These are phyloP conservation scores for Candida easanensis DNA, from an alignment of 805 yeast genomes.

Conservation along the genomic window DNA sequence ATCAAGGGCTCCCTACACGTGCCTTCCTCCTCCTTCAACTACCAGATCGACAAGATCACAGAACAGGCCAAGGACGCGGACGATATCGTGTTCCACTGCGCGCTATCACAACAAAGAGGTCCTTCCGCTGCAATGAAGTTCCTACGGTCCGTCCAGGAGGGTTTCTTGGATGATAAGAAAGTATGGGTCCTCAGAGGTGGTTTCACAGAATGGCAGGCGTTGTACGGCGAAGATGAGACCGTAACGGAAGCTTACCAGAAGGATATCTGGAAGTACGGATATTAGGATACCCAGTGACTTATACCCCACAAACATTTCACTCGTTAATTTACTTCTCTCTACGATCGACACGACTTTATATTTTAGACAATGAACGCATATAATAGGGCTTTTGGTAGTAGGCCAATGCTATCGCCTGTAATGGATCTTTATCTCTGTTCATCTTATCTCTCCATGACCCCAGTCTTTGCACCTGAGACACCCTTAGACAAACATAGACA, in stretches of 20 bases:
- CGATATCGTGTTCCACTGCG: slow-evolving; percentile 85
- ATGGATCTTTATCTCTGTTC: too few relatives aligned
- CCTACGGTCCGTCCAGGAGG: slow-evolving; percentile 30
- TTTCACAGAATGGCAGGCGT: slow-evolving; percentile 76
- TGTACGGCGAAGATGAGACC: slow-evolving; percentile 61
- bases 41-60: slow-evolving; percentile 29
- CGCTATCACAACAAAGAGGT: slow-evolving; percentile 87
- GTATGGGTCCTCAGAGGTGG: slow-evolving; percentile 84
- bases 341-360: too few relatives aligned
- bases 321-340: too few relatives aligned
- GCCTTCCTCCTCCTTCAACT: slow-evolving; percentile 45
- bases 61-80: slow-evolving; percentile 25
- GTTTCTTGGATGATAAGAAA: slow-evolving; percentile 34
- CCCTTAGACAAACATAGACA: too few relatives aligned
- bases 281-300: too few relatives aligned
- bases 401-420: too few relatives aligned
- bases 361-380: too few relatives aligned
- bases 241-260: slow-evolving; percentile 63
- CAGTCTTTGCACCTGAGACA: too few relatives aligned
- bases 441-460: too few relatives aligned
- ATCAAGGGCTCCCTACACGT: slow-evolving; percentile 52
- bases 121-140: slow-evolving; percentile 78
- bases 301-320: too few relatives aligned
- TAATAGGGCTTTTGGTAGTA: too few relatives aligned
- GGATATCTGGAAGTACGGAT: slow-evolving; percentile 38